These are phyloP conservation scores for Cinnamomum micranthum DNA, from an alignment of 164 flowering plant species.

Conservation along the genomic window DNA sequence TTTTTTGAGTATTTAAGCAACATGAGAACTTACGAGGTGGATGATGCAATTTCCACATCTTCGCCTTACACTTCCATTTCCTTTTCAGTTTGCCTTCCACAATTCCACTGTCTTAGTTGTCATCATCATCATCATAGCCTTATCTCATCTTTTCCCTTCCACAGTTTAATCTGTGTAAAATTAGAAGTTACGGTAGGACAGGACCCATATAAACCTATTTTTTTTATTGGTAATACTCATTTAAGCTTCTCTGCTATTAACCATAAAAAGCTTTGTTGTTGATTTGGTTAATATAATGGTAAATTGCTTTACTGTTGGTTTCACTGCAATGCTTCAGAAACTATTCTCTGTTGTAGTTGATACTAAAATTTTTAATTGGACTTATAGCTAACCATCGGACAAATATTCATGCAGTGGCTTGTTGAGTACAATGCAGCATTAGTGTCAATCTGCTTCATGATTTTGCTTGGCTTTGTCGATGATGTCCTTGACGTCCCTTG, in stretches of 20 bases:
- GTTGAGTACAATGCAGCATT: conserved; percentile 95
- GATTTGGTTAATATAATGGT: too few species aligned
- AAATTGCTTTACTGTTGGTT: neutral
- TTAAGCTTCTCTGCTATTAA: too few species aligned
- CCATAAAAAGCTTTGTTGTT: too few species aligned
- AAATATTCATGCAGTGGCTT: conserved; percentile 72
- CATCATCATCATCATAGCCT: neutral
- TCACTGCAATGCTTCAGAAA: neutral
- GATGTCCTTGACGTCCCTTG: conserved; percentile 96
- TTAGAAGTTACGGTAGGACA: neutral
- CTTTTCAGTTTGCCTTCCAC: neutral
- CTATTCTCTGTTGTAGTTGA: neutral
- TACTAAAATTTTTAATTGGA: neutral
- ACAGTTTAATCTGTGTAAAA: neutral
- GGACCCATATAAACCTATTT: neutral
- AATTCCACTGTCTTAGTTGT: neutral
- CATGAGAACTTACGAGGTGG: neutral
- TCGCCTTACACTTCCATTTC: neutral
- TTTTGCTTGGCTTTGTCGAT: conserved; percentile 93
- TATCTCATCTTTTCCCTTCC: neutral
- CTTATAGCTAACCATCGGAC: neutral
- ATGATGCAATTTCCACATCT: neutral
- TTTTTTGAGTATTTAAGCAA: neutral
- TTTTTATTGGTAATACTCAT: too few species aligned
- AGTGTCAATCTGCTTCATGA: conserved; percentile 88